Evolutionary conservation across 2,329 filamentous ascomycete species (phyloP).

Genomic region (Penicillium sp.): DNA sequence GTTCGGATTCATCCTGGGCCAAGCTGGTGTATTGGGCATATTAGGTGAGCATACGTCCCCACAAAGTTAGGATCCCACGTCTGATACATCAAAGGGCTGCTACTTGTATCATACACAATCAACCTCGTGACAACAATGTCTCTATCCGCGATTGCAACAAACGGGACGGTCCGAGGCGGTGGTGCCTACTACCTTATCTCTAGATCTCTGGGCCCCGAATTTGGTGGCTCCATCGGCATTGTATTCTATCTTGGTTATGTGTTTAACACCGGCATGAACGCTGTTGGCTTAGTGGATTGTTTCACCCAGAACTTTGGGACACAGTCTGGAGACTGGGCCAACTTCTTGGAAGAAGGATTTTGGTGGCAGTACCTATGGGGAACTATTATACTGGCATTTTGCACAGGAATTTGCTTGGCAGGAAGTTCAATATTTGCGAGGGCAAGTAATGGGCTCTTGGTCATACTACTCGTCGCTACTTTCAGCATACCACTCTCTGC

Average conservation of each 20-base stretch:
- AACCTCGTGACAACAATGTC: conserved; percentile 83
- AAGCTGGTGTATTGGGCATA: conserved; percentile 75
- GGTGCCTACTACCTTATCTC: conserved; percentile 89
- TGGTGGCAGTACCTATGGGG: conserved; percentile 76
- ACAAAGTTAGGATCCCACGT: conserved; percentile 2
- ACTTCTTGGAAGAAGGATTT: conserved; percentile 65
- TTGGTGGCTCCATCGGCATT: conserved; percentile 82
- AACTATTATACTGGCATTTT: conserved; percentile 67
- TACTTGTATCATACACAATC: conserved; percentile 72
- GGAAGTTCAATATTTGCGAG: conserved; percentile 77
- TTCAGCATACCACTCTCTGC: conserved; percentile 81
- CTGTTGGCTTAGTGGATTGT: conserved; percentile 81
- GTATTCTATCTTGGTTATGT: conserved; percentile 89
- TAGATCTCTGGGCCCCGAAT: conserved; percentile 79
- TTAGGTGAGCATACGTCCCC: conserved; percentile 55
- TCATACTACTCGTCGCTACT: conserved; percentile 68
- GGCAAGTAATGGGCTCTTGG: conserved; percentile 72
- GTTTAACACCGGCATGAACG: conserved; percentile 82
- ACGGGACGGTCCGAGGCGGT: conserved; percentile 82
- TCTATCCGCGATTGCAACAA: conserved; percentile 83
- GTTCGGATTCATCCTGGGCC: conserved; percentile 80
- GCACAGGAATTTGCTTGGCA: conserved; percentile 72
- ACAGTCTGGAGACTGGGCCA: conserved; percentile 53
- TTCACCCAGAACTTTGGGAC: conserved; percentile 70
- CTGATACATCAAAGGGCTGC: conserved; percentile 55